Evolutionary conservation across 768 basidiomycete genomes (phyloP), one percentile per base, ranked within the genome.

Genomic region (Mycena galericulata): DNA sequence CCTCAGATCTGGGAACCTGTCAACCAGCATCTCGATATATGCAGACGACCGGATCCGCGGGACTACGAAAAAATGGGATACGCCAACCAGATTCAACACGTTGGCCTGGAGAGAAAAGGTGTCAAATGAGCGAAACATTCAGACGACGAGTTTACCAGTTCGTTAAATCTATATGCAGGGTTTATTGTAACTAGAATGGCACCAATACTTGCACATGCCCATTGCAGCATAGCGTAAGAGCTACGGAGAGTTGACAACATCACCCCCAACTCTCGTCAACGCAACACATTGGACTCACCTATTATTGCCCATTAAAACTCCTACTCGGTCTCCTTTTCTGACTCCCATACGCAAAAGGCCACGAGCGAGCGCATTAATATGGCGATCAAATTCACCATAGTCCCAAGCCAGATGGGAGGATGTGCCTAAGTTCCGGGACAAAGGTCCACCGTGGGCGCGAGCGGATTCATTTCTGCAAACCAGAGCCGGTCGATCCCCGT

Each of bases 141-240:
- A 26, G 2, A 3, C 43, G n/a, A 34, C 36, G n/a, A n/a, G 81
- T 86, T 57, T 66, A 93, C 92, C 56, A 95, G 82, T 75, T 96
- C 94, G 36, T 85, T 82, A 8, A 89, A 71, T 29, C 90, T 87
- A 75, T 93, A 95, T 0, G 93, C 92, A 3, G 94, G 94, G 71
- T 96, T 96, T 50, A 95, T 83, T 10, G 94, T 94, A 24, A 92
- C 93, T 38, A 95, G 79, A 60, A 95, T 89, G 15, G 92, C 93
- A n/a, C 94, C 94, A 65, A 94, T 85, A 55, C 87, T 88, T n/a
- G 93, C 92, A 65, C 91, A 92, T 4, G 94, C 94, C 94, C 93
- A 95, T 72, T 96, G 94, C 26, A 95, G 79, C 81, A 87, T 83
- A 0, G 93, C 93, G 75, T 96, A 96, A 20, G 92, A 83, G 74